phyloP scores from a whole-genome alignment of 129 eudicot species.

The Centaurea solstitialis region DNA sequence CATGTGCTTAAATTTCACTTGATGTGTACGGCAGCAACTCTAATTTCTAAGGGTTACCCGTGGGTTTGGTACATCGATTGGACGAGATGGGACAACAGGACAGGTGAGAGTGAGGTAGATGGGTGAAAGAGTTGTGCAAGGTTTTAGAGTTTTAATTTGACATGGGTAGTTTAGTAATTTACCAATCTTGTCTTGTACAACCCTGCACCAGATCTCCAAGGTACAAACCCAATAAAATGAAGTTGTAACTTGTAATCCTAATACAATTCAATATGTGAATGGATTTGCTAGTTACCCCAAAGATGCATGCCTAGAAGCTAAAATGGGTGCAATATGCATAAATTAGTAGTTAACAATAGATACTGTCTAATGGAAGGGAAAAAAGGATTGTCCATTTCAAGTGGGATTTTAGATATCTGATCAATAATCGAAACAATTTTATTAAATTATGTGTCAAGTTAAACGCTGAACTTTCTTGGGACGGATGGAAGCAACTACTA shows the following conservation, averaged over 20 bases:
- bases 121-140: too few species aligned
- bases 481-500: not conserved
- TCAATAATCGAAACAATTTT: not conserved
- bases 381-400: not conserved
- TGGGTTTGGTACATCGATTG: not conserved
- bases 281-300: not conserved
- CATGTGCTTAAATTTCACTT: slow-evolving; percentile 2
- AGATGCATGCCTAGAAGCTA: slow-evolving; percentile 6
- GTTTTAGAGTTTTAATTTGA: not conserved
- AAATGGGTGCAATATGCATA: not conserved
- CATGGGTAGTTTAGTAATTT: not conserved
- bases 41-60: not conserved
- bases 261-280: not conserved
- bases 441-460: not conserved
- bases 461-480: not conserved
- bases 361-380: not conserved
- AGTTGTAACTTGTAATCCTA: slow-evolving; percentile 1
- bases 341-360: not conserved
- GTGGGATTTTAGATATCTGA: not conserved
- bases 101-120: too few species aligned
- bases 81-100: too few species aligned
- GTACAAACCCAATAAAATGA: not conserved
- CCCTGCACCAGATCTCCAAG: not conserved
- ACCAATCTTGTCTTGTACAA: slow-evolving; percentile 2
- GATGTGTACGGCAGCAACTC: slow-evolving; percentile 22